Conservation (phyloP, 805 yeast genomes). For the Pichia sporocuriosa region DNA sequence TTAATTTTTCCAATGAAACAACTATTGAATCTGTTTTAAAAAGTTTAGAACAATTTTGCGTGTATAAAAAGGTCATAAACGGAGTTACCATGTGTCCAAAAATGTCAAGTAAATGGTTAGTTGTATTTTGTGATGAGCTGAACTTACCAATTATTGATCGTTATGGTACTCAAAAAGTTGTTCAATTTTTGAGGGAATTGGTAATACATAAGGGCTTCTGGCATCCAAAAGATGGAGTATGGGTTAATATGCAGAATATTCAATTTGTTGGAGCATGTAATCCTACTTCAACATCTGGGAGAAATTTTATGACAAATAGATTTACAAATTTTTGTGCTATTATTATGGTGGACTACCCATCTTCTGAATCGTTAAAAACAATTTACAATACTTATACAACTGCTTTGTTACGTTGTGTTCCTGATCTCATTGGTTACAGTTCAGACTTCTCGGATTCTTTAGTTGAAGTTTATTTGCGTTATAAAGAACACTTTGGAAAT, state of each 20-base stretch:
- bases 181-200: slow-evolving; percentile 67
- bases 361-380: slow-evolving; percentile 47
- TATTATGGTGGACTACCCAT: slow-evolving; percentile 77
- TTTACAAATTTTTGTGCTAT: slow-evolving; percentile 62
- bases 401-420: slow-evolving; percentile 54
- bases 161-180: slow-evolving; percentile 67
- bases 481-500: slow-evolving; percentile 36
- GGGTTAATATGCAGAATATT: slow-evolving; percentile 60
- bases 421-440: slow-evolving; percentile 50
- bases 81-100: slow-evolving; percentile 57
- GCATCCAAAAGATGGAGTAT: slow-evolving; percentile 48
- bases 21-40: slow-evolving; percentile 53
- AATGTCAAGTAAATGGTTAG: slow-evolving; percentile 59
- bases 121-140: slow-evolving; percentile 86
- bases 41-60: slow-evolving; percentile 68
- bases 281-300: slow-evolving; percentile 76
- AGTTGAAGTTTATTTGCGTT: slow-evolving; percentile 50
- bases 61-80: slow-evolving; percentile 41
- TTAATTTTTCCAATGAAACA: slow-evolving; percentile 82
- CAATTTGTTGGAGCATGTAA: slow-evolving; percentile 96
- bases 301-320: slow-evolving; percentile 49
- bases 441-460: slow-evolving; percentile 53
- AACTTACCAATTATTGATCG: slow-evolving; percentile 70
- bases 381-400: slow-evolving; percentile 57
- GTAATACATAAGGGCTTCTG: slow-evolving; percentile 75